Evolutionary conservation across 2,329 filamentous ascomycete species (phyloP).

Genomic region (Paecilomyces dactylethromorphus): DNA sequence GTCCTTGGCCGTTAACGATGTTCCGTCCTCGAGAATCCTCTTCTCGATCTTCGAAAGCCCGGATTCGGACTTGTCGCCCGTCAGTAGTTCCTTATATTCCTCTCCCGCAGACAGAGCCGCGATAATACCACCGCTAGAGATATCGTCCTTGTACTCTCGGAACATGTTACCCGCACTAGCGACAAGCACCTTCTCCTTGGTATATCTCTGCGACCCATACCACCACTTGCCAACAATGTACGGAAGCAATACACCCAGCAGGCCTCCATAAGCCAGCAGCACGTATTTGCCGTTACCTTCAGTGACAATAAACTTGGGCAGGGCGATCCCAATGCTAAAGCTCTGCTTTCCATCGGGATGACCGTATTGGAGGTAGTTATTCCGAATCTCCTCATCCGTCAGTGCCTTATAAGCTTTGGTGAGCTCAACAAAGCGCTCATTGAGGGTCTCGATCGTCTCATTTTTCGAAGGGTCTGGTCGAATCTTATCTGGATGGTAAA

Average conservation of each 20-base stretch:
- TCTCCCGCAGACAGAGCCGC: conserved; percentile 75
- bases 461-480: conserved; percentile 79
- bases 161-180: conserved; percentile 94
- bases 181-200: conserved; percentile 87
- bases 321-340: conserved; percentile 93
- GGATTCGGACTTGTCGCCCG: conserved; percentile 70
- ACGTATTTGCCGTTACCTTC: conserved; percentile 96
- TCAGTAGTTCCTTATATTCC: conserved; percentile 73
- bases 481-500: conserved; percentile 89
- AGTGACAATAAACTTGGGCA: conserved; percentile 86
- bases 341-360: conserved; percentile 98
- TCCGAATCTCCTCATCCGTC: conserved; percentile 93
- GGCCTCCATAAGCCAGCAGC: conserved; percentile 75
- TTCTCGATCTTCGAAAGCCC: conserved; percentile 80
- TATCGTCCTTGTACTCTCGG: conserved; percentile 80
- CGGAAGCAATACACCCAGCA: conserved; percentile 84
- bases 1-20: conserved; percentile 65
- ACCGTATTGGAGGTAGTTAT: conserved; percentile 93
- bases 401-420: conserved; percentile 97
- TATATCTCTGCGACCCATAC: conserved; percentile 91
- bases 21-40: conserved; percentile 60
- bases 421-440: conserved; percentile 84
- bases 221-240: conserved; percentile 96
- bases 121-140: conserved; percentile 73
- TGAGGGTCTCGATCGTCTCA: conserved; percentile 77